Conservation (phyloP, 2,329 filamentous ascomycete species). For the Penicillium sp. region DNA sequence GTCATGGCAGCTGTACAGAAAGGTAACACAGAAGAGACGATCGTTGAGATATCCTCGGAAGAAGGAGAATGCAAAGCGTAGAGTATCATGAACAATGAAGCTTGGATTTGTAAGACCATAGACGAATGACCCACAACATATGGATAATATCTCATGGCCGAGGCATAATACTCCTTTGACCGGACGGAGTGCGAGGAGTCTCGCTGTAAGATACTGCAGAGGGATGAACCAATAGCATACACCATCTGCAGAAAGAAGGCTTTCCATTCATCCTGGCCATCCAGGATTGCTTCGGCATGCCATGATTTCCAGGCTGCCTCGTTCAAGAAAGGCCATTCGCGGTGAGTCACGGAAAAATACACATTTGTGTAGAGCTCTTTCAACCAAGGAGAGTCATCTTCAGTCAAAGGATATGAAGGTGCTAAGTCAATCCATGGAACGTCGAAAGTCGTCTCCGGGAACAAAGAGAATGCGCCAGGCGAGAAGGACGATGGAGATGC, state of each 20-base stretch:
- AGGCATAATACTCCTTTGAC: constrained; percentile 25
- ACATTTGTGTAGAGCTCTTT: constrained; percentile 29
- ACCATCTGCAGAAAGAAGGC: constrained; percentile 30
- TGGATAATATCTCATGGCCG: constrained; percentile 29
- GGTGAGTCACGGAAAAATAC: constrained; percentile 29
- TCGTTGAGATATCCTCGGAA: constrained; percentile 27
- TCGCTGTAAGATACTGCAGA: constrained; percentile 25
- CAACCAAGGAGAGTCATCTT: constrained; percentile 20
- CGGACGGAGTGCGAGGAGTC: constrained; percentile 22
- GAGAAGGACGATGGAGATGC: constrained; percentile 7
- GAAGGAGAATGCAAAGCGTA: constrained; percentile 31
- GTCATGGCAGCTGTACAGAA: constrained; percentile 30
- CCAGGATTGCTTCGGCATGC: constrained; percentile 17
- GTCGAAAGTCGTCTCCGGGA: constrained; percentile 16
- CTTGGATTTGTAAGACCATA: constrained; percentile 30
- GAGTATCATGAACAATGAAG: constrained; percentile 29
- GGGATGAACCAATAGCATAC: constrained; percentile 29
- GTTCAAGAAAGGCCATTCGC: constrained; percentile 31
- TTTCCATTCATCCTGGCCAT: constrained; percentile 24
- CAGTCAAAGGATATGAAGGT: constrained; percentile 9
- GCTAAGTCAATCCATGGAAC: constrained; percentile 18
- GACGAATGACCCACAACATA: constrained; percentile 28
- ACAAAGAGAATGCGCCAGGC: constrained; percentile 9
- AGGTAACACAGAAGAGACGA: constrained; percentile 29
- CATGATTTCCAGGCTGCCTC: constrained; percentile 25